Conservation (phyloP, 306 rosid genomes). For the Inga oerstediana region DNA sequence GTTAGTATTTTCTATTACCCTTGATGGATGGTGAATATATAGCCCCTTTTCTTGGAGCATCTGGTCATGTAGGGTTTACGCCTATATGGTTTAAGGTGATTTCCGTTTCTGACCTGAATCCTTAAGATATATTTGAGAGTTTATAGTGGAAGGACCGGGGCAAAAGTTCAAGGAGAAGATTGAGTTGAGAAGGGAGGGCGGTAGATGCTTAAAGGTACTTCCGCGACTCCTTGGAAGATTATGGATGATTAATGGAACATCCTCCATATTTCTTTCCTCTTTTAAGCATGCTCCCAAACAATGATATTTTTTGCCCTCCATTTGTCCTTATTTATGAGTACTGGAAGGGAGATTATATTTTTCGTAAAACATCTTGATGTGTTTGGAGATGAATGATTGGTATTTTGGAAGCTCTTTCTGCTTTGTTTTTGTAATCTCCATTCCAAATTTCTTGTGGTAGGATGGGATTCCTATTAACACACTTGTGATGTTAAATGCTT, state of each 20-base stretch:
- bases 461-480: background rate
- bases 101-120: background rate
- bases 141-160: background rate
- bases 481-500: background rate
- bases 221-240: background rate
- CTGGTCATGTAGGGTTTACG: background rate
- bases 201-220: background rate
- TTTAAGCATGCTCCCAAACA: background rate
- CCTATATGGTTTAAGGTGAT: background rate
- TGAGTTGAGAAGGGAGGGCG: background rate
- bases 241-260: background rate
- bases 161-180: background rate
- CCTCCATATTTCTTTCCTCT: background rate
- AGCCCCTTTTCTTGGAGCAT: background rate
- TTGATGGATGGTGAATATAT: background rate
- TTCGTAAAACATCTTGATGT: background rate
- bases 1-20: background rate
- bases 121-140: background rate
- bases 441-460: background rate
- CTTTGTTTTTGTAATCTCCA: background rate
- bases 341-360: background rate
- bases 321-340: background rate
- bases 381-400: background rate
- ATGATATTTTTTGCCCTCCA: background rate
- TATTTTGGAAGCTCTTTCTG: conserved; percentile 5